Evolutionary conservation across 2,329 filamentous ascomycete species (phyloP), one percentile per base, ranked within the genome.

Genomic region (Xylaria hypoxylon): DNA sequence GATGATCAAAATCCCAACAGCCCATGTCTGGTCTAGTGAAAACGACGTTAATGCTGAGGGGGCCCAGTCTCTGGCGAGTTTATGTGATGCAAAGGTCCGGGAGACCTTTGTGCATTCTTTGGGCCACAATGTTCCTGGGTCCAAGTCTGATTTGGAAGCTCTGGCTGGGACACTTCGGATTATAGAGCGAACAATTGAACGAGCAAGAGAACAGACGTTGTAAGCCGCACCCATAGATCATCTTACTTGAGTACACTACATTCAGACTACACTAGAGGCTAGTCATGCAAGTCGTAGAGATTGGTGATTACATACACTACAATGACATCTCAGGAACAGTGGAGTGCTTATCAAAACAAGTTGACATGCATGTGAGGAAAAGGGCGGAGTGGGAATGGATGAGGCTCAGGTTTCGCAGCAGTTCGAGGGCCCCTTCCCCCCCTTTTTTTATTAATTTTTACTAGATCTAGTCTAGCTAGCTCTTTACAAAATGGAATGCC

Each of bases 121-220:
- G 44, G 74, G 74, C 22, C 74, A 75, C 28, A 71, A 72, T 24
- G 71, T 76, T 40, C 73, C 74, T n/a, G 74, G 74, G 51, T 63
- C 72, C 26, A 75, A 70, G 53, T 72, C 69, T 26, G 71, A 71
- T 17, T 65, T 57, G 17, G 59, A 72, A 40, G 69, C 64, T 50
- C 50, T 75, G 17, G 64, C 68, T 31, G 71, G 68, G 52, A 59
- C 71, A 19, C 65, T 76, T 65, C 72, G 74, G 38, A 68, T 65
- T n/a, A 74, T 76, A 31, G 71, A 76, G 59, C 73, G 70, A 51
- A 71, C 73, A 26, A 70, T 75, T 57, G 73, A 75, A 64, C 70
- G 68, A 19, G 70, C 71, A 7, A 71, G 45, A 63, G 47, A 63
- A 11, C 48, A 48, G 22, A 33, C 31, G 13, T 50, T 11, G 22